Base-by-base conservation (phyloP, 495 filamentous ascomycete genomes). In the Cairneyella variabilis region DNA sequence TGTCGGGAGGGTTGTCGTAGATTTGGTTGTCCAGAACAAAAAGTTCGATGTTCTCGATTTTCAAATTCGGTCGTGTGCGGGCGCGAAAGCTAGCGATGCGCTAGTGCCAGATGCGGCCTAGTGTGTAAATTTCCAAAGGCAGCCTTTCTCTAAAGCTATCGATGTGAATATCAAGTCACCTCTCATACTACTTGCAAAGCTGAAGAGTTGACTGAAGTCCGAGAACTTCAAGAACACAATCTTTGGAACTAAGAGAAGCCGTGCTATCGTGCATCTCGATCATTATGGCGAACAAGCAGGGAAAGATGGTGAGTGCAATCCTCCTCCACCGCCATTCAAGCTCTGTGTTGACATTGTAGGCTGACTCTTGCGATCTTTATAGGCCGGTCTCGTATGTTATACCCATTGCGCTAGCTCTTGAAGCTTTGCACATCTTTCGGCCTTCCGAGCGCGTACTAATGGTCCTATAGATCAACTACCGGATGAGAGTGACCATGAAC, bases 401-500 rank as follows among this genome's bases (percentile, higher is more conserved):
- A 39, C 51, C 51, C 17, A 45, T 18, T 36, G 55, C 43, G 58
- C 42, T 48, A 48, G 37, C 45, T 45, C 9, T n/a, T 54, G 55
- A 64, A 61, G 62, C 48, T 44, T 45, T 58, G 22, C 18, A 25
- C 44, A 34, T 22, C 22, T n/a, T 25, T 42, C 4, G 11, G 22
- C 14, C 18, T 26, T 22, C 16, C 18, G 38, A 34, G 26, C 26
- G 54, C 34, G 46, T 55, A 64, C 73, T 79, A 54, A 77, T 66
- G 18, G 21, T 43, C 51, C 8, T 18, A 44, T 69, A 98, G 93
- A 95, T 99, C 82, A 96, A 97, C 72, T 97, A 95, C 76, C 88
- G 92, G 67, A 97, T 99, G 95, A 83, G 90, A 68, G 87, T 96
- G 58, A 97, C 95, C 36, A 77, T 99, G 65, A 90, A 86, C 64